Conservation (phyloP, 305 asterid species). For the Stenogyne calaminthoides region DNA sequence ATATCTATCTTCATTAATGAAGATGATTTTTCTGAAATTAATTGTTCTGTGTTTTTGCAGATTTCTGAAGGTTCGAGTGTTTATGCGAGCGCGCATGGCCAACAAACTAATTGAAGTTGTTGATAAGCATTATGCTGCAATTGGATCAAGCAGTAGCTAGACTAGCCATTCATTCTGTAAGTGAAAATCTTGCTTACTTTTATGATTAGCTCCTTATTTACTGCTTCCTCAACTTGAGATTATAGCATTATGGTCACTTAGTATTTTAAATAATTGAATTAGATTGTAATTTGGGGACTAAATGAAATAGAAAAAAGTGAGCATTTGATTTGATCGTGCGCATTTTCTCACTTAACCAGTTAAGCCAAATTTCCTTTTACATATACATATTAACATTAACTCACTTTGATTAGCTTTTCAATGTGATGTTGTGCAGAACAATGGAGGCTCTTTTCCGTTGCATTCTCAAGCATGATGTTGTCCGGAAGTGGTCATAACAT, state of each 20-base stretch:
- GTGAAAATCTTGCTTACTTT: background rate
- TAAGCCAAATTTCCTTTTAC: background rate
- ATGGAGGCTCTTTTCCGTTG: background rate
- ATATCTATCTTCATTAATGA: background rate
- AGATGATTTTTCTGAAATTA: background rate
- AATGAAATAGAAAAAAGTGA: background rate
- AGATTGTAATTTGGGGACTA: background rate
- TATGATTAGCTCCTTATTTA: background rate
- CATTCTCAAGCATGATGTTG: too few relatives aligned
- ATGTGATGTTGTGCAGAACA: background rate
- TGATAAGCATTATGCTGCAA: conserved; percentile 70
- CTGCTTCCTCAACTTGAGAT: background rate
- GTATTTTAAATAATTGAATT: background rate
- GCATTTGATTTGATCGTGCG: background rate
- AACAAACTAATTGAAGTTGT: conserved; percentile 84
- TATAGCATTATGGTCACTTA: background rate
- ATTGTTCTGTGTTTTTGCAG: conserved; percentile 43
- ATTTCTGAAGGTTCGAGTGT: conserved; percentile 87
- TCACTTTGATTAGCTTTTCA: background rate
- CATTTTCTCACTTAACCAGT: background rate
- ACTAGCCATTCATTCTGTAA: background rate
- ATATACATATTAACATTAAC: background rate
- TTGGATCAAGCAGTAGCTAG: conserved; percentile 54
- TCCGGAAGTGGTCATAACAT: background rate
- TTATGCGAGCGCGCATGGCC: conserved; percentile 87